Evolutionary conservation across 2,329 filamentous ascomycete species (phyloP), one percentile per base, ranked within the genome.

Genomic region (Tolypocladium endophyticum): DNA sequence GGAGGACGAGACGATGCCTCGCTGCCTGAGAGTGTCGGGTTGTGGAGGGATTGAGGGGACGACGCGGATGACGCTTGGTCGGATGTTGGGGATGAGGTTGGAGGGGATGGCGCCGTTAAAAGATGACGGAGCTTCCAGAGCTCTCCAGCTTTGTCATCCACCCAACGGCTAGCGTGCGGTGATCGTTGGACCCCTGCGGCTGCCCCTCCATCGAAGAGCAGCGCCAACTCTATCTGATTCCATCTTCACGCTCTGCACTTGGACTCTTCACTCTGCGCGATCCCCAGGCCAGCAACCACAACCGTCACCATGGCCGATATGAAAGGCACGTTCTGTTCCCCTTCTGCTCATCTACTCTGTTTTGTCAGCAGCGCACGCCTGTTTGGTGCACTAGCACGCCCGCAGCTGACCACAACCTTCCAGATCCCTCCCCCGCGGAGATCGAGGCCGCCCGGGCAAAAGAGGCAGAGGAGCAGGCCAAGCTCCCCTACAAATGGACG

Each of bases 401-500:
- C 18, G 20, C n/a, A 57, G 55, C 60, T 63, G 20, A 61, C 55
- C 28, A 11, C n/a, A 2, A 14, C 28, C 36, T 8, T 30, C 2
- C 67, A 81, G 83, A 87, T 68, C 77, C 72, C 59, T 80, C 77
- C 28, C 76, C 81, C 61, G 83, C 81, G 63, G 79, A 85, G 64
- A 77, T 80, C 65, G 84, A 81, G 14, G 83, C 83, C 25, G 80
- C 82, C 60, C 79, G 78, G 64, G 87, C 85, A 63, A 87, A 87
- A 72, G 92, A 99, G 77, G 80, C 83, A 60, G 88, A 87, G 68
- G 94, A 99, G 77, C 94, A 99, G 79, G 88, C 87, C 50, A 84
- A 87, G 30, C 86, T 99, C 50, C 94, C 94, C 0, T 99, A 99
- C 86, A 94, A 95, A 78, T 99, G 94, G 94, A 89, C 84, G 14